Conservation (phyloP, 371 early-diverging fungal genomes). For the Globomyces sp. region DNA sequence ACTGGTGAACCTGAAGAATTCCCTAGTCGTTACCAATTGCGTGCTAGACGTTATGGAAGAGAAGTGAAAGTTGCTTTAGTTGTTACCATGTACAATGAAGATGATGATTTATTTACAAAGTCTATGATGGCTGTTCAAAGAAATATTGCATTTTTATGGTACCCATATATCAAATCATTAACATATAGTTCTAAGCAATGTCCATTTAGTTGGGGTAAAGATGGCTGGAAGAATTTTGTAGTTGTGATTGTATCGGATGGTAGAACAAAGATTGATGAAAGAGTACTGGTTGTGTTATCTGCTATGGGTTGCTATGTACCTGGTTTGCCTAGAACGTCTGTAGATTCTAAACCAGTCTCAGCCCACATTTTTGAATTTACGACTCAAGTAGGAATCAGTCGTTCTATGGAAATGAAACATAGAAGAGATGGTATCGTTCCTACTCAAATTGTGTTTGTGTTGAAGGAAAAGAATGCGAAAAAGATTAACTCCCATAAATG, state of each 20-base stretch:
- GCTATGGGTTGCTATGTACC: constrained; percentile 51
- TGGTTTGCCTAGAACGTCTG: constrained; percentile 55
- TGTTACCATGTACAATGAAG: constrained; percentile 62
- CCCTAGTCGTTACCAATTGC: constrained; percentile 59
- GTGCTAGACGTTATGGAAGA: constrained; percentile 66
- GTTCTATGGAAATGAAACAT: constrained; percentile 16
- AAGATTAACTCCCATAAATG: constrained; percentile 88
- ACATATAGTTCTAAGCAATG: constrained; percentile 55
- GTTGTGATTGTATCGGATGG: constrained; percentile 69
- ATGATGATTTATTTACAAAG: constrained; percentile 32
- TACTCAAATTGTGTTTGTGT: constrained; percentile 70
- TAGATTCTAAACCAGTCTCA: constrained; percentile 39
- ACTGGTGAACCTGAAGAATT: constrained; percentile 31
- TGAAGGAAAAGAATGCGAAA: constrained; percentile 87
- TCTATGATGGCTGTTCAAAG: constrained; percentile 77
- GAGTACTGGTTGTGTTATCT: constrained; percentile 37
- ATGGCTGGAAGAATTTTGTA: constrained; percentile 81
- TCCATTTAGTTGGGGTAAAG: constrained; percentile 69
- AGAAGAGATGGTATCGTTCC: constrained; percentile 54
- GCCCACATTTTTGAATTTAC: constrained; percentile 92
- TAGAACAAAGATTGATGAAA: constrained; percentile 67
- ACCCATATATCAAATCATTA: background rate
- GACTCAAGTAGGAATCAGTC: constrained; percentile 72
- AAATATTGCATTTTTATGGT: constrained; percentile 72
- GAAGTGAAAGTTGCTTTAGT: constrained; percentile 75